phyloP scores from a whole-genome alignment of 768 basidiomycete species.

The Mycena alexandri region DNA sequence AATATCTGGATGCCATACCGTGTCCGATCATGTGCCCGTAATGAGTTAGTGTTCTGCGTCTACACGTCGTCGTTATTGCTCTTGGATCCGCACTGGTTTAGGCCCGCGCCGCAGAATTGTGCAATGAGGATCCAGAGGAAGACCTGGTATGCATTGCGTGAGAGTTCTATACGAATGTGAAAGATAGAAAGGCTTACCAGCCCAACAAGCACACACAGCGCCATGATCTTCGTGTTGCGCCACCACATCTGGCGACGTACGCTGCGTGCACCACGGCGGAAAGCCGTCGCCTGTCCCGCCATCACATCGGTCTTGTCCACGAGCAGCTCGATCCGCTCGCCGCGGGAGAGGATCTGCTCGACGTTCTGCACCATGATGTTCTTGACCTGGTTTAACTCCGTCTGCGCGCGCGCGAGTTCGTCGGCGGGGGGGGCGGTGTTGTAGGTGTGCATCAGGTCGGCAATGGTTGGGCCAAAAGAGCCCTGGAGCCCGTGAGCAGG shows the following conservation, averaged over 20 bases:
- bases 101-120: conserved; percentile 88
- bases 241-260: conserved; percentile 92
- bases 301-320: conserved; percentile 98
- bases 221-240: conserved; percentile 80
- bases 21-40: conserved; percentile 10
- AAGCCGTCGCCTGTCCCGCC: conserved; percentile 94
- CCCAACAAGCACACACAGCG: conserved; percentile 77
- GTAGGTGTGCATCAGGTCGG: conserved; percentile 86
- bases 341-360: conserved; percentile 93
- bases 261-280: conserved; percentile 88
- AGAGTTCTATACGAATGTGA: background rate
- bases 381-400: conserved; percentile 90
- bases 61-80: conserved; percentile 9
- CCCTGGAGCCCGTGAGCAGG: conserved; percentile 80
- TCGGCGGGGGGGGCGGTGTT: conserved; percentile 91
- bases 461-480: conserved; percentile 76
- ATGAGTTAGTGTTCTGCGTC: background rate
- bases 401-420: conserved; percentile 90
- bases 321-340: conserved; percentile 94
- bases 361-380: conserved; percentile 99
- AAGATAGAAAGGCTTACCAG: conserved; percentile 60
- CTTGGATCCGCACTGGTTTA: conserved; percentile 72
- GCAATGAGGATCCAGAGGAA: conserved; percentile 87
- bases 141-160: conserved; percentile 56
- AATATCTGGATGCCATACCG: conserved; percentile 21